Conservation (phyloP, 2,329 filamentous ascomycete genomes). For the Botryotinia globosa region DNA sequence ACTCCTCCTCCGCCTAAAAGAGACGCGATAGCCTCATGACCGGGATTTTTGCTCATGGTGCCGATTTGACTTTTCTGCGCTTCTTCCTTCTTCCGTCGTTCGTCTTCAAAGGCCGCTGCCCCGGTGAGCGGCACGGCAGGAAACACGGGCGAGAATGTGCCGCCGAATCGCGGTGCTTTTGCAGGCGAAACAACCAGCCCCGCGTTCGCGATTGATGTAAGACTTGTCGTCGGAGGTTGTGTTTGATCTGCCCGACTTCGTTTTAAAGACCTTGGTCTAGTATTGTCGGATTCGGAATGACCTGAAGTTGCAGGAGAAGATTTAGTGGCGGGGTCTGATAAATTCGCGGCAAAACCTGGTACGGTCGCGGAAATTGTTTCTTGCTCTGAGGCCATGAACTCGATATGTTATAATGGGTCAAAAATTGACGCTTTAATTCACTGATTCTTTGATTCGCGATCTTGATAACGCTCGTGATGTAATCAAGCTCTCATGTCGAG, state of each 20-base stretch:
- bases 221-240: slow-evolving; percentile 26
- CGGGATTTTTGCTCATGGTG: slow-evolving; percentile 52
- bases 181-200: slow-evolving; percentile 35
- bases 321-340: slow-evolving; percentile 28
- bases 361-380: slow-evolving; percentile 28
- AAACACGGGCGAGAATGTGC: slow-evolving; percentile 37
- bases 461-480: slow-evolving; percentile 23
- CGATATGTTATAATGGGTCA: neutral
- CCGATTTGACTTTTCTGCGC: slow-evolving; percentile 41
- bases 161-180: slow-evolving; percentile 37
- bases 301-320: slow-evolving; percentile 22
- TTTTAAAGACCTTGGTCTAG: slow-evolving; percentile 36
- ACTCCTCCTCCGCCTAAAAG: slow-evolving; percentile 54
- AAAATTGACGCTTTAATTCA: slow-evolving; percentile 3
- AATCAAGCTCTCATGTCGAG: slow-evolving; percentile 33
- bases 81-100: slow-evolving; percentile 49
- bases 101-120: slow-evolving; percentile 54
- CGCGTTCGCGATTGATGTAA: slow-evolving; percentile 34
- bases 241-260: slow-evolving; percentile 33
- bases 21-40: slow-evolving; percentile 52
- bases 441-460: slow-evolving; percentile 19
- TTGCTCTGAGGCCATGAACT: slow-evolving; percentile 37
- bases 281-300: slow-evolving; percentile 27
- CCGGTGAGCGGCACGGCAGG: slow-evolving; percentile 49
- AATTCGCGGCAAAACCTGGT: slow-evolving; percentile 30